Evolutionary conservation across 345 rosid genomes (phyloP).

Genomic region (Eutrema yunnanense): DNA sequence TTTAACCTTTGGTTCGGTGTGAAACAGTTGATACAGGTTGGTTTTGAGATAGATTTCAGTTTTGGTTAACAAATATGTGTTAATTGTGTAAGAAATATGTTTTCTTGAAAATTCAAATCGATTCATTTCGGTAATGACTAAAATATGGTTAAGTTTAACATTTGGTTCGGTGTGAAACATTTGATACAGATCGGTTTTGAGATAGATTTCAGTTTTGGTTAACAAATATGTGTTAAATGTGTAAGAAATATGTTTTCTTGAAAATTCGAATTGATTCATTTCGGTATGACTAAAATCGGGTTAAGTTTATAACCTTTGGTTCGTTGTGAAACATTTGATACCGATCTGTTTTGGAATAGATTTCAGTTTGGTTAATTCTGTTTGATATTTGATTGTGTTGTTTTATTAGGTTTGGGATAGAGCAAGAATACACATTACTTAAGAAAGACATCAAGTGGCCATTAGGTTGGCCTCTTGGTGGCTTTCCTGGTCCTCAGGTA

Average conservation of each 20-base stretch:
- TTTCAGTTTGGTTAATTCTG: neutral
- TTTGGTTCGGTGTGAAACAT: neutral
- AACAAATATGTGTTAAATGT: neutral
- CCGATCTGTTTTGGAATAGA: neutral
- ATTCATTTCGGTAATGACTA: too few species aligned
- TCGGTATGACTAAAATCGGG: neutral
- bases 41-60: too few species aligned
- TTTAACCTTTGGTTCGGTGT: too few species aligned
- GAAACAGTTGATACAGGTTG: too few species aligned
- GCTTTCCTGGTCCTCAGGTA: conserved; percentile 94
- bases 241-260: too few species aligned
- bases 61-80: too few species aligned
- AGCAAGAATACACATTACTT: conserved; percentile 95
- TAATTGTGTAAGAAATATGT: too few species aligned
- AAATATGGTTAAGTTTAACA: neutral
- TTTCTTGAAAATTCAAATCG: too few species aligned
- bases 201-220: neutral
- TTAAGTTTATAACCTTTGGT: neutral
- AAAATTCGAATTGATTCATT: neutral
- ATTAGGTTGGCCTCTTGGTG: conserved; percentile 99
- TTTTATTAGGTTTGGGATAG: conserved; percentile 73
- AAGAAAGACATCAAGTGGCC: conserved; percentile 85
- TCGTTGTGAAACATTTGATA: neutral
- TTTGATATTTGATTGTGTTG: neutral
- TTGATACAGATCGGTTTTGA: neutral